A percentile compares a stretch with the other conserved stretches of the same genome.
phyloP scores from a whole-genome alignment of 2,329 filamentous ascomycete genomes.

The Penicillium sclerotiorum region DNA sequence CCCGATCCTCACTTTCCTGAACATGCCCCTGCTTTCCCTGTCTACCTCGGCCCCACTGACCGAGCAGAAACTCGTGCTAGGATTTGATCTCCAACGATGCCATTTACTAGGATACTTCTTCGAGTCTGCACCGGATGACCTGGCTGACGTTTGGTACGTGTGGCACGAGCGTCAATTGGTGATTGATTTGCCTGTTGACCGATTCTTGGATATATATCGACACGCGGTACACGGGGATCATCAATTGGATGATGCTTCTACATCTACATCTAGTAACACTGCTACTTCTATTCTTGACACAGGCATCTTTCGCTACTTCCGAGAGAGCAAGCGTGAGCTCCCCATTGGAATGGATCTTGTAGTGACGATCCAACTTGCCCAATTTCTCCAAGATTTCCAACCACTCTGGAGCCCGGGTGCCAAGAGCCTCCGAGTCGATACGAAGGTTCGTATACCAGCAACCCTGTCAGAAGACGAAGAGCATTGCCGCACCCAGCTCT shows the following conservation, averaged over 20 bases:
- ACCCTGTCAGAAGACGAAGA: constrained; percentile 21
- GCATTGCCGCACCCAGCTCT: constrained; percentile 29
- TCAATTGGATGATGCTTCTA: too few relatives aligned
- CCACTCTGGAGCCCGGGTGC: constrained; percentile 12
- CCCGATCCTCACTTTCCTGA: constrained; percentile 3
- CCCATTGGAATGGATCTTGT: constrained; percentile 37
- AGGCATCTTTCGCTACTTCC: constrained; percentile 30
- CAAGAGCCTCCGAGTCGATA: too few relatives aligned
- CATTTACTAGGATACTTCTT: constrained; percentile 31
- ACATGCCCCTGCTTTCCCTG: constrained; percentile 1
- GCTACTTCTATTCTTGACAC: constrained; percentile 21
- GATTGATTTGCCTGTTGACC: constrained; percentile 27
- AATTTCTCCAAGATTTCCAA: constrained; percentile 34
- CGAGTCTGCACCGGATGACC: constrained; percentile 23
- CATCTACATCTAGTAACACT: too few relatives aligned
- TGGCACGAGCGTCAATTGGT: constrained; percentile 29
- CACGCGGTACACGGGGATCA: constrained; percentile 20
- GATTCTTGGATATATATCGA: constrained; percentile 25
- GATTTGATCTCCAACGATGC: constrained; percentile 26
- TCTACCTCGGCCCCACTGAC: not conserved
- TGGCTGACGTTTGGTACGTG: constrained; percentile 27
- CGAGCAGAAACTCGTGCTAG: constrained; percentile 29
- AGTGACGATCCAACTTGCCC: constrained; percentile 31
- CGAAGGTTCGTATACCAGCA: too few relatives aligned
- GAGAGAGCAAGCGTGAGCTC: constrained; percentile 16